Evolutionary conservation across 176 grass and related monocot genomes (phyloP), one percentile per base, ranked within the genome.

Genomic region (Aechmea fasciata): DNA sequence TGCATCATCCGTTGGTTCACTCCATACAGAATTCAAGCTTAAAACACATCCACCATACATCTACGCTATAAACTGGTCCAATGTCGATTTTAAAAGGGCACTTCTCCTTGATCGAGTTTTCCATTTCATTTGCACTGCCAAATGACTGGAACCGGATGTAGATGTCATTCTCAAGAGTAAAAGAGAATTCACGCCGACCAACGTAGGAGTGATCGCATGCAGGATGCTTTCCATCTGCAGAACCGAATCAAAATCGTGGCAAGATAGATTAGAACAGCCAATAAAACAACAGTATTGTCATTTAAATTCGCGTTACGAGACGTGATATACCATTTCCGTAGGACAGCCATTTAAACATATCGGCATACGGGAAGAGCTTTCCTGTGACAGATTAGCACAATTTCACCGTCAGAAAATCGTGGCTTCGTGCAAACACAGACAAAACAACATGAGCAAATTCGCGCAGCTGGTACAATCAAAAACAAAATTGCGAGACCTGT

Each of bases 81-180:
- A 97, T 87, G 75, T 97, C 89, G 49, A 97, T 92, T 62, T 97
- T 97, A 71, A 84, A 85, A 63, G 93, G 93, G 74, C 84, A 90
- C 65, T 97, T 97, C 65, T 86, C 84, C 64, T 83, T 87, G 73
- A 97, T 90, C 52, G 89, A 85, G 47, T 51, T 90, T 69, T 97
- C 89, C 74, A 97, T 63, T 71, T 92, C 89, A 64, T 48, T 48
- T 51, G 69, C 86, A 65, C 24, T 97, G 71, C 82, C 74, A 78
- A 92, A 97, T 71, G 93, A 97, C 67, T 87, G 89, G 69, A 90
- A 97, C 11, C 93, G 86, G 49, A 97, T 26, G 71, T 90, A 92
- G 63, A 97, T 90, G 53, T 97, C 89, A 74, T 87, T 87, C 77
- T 97, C 87, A 23, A 97, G 79, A 13, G 93, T 97, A 71, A 92